Evolutionary conservation across 192 early-diverging fungal genomes (phyloP).

Genomic region (Rhizophlyctis rosea): DNA sequence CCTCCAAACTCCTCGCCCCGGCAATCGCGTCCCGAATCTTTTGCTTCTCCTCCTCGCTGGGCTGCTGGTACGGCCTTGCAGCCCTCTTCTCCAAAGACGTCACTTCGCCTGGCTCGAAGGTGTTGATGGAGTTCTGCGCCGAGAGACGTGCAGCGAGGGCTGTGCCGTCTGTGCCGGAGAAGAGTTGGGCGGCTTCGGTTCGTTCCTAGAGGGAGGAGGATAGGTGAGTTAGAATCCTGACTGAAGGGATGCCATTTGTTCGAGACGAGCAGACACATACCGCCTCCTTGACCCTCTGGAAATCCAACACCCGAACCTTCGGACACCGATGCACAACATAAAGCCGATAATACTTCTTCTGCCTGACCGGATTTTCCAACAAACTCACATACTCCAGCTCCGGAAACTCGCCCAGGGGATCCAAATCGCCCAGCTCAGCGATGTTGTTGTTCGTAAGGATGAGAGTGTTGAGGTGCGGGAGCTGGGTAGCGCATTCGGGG

Average conservation of each 20-base stretch:
- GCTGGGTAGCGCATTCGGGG: conserved; percentile 49
- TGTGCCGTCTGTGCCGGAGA: conserved; percentile 63
- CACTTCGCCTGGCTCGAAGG: conserved; percentile 86
- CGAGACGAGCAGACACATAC: conserved; percentile 40
- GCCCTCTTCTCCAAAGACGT: conserved; percentile 50
- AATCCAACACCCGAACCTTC: conserved; percentile 80
- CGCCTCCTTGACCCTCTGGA: conserved; percentile 66
- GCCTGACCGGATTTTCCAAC: conserved; percentile 83
- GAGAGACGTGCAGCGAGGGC: conserved; percentile 46
- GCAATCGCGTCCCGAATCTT: conserved; percentile 74
- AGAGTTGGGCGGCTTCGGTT: conserved; percentile 71
- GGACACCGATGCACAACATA: conserved; percentile 77
- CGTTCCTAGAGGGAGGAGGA: conserved; percentile 63
- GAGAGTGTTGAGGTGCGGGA: conserved; percentile 78
- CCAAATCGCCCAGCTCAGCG: conserved; percentile 79
- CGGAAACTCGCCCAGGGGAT: conserved; percentile 55
- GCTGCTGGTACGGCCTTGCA: conserved; percentile 49
- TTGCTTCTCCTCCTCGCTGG: conserved; percentile 64
- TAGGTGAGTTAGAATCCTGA: conserved; percentile 3
- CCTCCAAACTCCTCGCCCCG: conserved; percentile 72
- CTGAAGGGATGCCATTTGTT: neutral
- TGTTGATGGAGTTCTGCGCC: conserved; percentile 65
- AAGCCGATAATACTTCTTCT: conserved; percentile 76
- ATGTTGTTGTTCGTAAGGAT: conserved; percentile 87
- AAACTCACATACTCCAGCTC: conserved; percentile 65